Conservation (phyloP, 352 stramenopile genomes). For the Pythium scleroteichum region DNA sequence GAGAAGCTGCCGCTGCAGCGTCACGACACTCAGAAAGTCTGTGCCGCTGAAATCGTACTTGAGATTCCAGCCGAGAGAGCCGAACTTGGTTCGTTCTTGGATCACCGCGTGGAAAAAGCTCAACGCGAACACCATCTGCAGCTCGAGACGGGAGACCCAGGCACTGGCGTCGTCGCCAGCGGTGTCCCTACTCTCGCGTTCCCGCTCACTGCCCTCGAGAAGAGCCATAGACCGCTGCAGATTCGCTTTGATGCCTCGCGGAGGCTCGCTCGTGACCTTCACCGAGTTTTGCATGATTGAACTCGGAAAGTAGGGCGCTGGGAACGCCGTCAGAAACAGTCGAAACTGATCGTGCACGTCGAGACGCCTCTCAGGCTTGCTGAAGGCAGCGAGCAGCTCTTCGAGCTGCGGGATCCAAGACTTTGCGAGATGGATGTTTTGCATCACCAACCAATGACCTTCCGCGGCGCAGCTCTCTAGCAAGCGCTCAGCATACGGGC, state of each 20-base stretch:
- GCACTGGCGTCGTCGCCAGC: neutral
- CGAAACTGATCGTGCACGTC: conserved; percentile 62
- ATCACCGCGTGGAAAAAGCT: conserved; percentile 82
- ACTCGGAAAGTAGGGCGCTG: conserved; percentile 69
- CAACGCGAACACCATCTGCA: conserved; percentile 66
- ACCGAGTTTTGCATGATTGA: conserved; percentile 71
- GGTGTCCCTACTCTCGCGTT: conserved; percentile 3
- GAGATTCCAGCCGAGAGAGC: conserved; percentile 74
- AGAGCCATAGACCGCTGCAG: conserved; percentile 67
- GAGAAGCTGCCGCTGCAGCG: conserved; percentile 55
- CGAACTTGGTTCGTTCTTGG: conserved; percentile 77
- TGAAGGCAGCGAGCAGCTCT: conserved; percentile 36
- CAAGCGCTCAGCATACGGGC: conserved; percentile 59
- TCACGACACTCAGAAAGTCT: conserved; percentile 73
- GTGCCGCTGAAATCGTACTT: conserved; percentile 80
- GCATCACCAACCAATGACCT: conserved; percentile 69
- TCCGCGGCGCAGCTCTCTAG: conserved; percentile 47
- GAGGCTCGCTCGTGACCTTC: conserved; percentile 80
- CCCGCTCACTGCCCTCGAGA: conserved; percentile 16
- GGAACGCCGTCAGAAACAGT: conserved; percentile 71
- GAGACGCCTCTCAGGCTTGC: conserved; percentile 29
- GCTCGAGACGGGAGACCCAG: conserved; percentile 35
- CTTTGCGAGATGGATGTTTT: conserved; percentile 78
- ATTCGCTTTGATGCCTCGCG: conserved; percentile 73
- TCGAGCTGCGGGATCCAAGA: conserved; percentile 78